Evolutionary conservation across 257 asterid genomes (phyloP), one percentile per base, ranked within the genome.

Genomic region (Scutellaria minor): DNA sequence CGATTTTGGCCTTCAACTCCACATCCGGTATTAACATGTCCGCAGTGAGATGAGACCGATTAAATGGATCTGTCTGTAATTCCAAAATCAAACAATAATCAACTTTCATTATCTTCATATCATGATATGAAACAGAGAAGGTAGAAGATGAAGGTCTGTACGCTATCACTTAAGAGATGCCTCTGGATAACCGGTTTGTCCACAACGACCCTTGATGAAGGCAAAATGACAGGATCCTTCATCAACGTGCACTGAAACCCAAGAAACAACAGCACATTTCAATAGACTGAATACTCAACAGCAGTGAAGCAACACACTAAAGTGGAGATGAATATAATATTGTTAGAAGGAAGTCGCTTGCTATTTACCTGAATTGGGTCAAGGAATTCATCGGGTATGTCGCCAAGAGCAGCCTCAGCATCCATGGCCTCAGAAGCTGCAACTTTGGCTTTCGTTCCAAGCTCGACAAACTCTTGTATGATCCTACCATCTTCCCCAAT

Each of bases 311-410:
- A 24, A 5, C 41, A 69, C 27, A 31, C 31, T 39, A 18, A 44
- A 58, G n/a, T 66, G 7, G 20, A n/a, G 41, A 6, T 3, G 14
- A 39, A 40, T 47, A 59, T 39, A 9, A 7, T n/a, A 41, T n/a
- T 37, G 7, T 12, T 37, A 52, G 10, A 60, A 14, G 5, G 15
- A 72, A 55, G 50, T 24, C 51, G 44, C 35, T 39, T 68, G 53
- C 8, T 7, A 67, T 75, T 57, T 77, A 92, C 99, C 91, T 95
- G 99, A 81, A 95, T 95, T 20, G 99, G 99, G 73, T 95, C 99
- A 6, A 95, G 96, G 88, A 91, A 92, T 82, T 95, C 99, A 64
- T 92, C 99, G n/a, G 99, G 99, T 79, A 95, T 86, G 75, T 95
- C 99, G 71, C 99, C 98, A 9, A 95, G 99, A 71, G 88, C 84